Evolutionary conservation across 139 green algal species (phyloP).

Genomic region (Volvox reticuliferus): DNA sequence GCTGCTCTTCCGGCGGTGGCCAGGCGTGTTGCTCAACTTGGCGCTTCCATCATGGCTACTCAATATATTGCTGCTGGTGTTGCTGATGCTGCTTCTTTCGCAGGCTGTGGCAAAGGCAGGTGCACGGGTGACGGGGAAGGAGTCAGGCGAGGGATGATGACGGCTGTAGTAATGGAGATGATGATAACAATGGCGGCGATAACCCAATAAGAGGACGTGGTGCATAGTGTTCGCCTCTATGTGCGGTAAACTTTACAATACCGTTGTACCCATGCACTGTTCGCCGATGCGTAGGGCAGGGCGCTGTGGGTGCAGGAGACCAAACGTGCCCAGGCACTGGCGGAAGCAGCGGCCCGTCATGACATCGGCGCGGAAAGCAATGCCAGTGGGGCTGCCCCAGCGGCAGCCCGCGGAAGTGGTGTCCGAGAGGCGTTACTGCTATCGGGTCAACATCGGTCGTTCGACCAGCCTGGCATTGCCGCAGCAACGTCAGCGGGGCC

Average conservation of each 20-base stretch:
- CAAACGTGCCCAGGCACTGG: not conserved
- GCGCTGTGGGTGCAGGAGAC: conserved; percentile 11
- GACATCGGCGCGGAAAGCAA: not conserved
- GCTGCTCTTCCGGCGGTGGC: too few relatives aligned
- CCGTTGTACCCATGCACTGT: too few relatives aligned
- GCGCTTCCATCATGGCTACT: conserved; percentile 65
- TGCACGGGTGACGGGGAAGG: too few relatives aligned
- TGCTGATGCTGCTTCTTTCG: conserved; percentile 51
- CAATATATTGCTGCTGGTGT: conserved; percentile 57
- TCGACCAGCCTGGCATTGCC: not conserved
- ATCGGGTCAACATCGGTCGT: not conserved
- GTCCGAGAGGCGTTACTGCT: not conserved
- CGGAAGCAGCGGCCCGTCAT: not conserved
- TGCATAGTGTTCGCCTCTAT: too few relatives aligned
- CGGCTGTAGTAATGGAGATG: too few relatives aligned
- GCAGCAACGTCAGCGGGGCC: not conserved
- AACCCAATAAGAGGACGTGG: too few relatives aligned
- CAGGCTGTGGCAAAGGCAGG: conserved; percentile 26
- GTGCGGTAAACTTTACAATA: too few relatives aligned
- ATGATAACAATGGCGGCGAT: too few relatives aligned
- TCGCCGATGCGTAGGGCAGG: not conserved
- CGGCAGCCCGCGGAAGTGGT: too few relatives aligned
- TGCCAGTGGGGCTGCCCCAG: not conserved
- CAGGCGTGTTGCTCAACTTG: conserved; percentile 68
- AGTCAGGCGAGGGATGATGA: too few relatives aligned